These are phyloP conservation scores for Solanum neorickii DNA, from an alignment of 257 asterid genomes.

Conservation along the genomic window DNA sequence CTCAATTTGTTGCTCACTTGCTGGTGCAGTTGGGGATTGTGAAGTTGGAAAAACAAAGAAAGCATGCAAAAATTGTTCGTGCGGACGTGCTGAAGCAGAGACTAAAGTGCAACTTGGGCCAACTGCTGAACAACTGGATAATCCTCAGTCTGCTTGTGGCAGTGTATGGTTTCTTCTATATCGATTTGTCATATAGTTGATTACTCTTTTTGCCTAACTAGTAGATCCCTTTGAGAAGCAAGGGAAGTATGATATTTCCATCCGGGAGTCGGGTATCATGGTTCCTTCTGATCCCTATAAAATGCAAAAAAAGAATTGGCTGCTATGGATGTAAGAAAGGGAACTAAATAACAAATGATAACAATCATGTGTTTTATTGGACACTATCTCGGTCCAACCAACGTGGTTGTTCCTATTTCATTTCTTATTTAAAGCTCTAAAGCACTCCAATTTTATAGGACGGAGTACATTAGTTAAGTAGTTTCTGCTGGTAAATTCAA, in stretches of 20 bases:
- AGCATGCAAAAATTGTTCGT: conserved; percentile 90
- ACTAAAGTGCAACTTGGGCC: conserved; percentile 79
- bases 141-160: conserved; percentile 98
- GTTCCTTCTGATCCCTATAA: not conserved
- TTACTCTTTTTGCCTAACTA: not conserved
- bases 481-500: not conserved
- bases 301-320: not conserved
- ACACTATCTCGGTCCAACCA: not conserved
- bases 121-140: conserved; percentile 59
- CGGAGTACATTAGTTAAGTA: not conserved
- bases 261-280: not conserved
- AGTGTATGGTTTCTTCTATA: conserved; percentile 33
- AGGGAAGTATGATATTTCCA: not conserved
- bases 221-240: not conserved
- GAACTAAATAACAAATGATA: not conserved
- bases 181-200: not conserved
- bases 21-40: conserved; percentile 50
- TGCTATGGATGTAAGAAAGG: not conserved
- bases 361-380: not conserved
- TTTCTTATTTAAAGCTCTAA: not conserved
- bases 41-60: conserved; percentile 78
- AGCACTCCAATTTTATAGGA: not conserved
- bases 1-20: not conserved
- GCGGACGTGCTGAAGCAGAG: conserved; percentile 93
- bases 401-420: not conserved